phyloP scores from a whole-genome alignment of 805 yeast species.

The Saturnispora galanensis region DNA sequence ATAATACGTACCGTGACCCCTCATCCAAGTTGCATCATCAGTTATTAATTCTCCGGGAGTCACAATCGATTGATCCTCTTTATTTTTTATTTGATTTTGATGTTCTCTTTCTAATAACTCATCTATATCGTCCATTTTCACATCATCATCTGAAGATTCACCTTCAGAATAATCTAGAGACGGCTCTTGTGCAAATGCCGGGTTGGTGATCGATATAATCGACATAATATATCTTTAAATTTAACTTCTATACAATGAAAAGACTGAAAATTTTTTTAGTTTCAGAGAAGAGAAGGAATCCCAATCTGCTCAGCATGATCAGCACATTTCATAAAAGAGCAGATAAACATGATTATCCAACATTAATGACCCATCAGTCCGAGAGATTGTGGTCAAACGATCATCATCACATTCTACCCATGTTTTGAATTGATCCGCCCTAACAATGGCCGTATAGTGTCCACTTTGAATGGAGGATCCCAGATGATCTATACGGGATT shows the following conservation, averaged over 20 bases:
- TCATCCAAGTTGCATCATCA: constrained; percentile 94
- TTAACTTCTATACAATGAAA: neutral
- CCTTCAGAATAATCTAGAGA: constrained; percentile 17
- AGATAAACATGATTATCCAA: constrained; percentile 54
- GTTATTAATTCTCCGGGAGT: constrained; percentile 97
- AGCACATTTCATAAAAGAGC: constrained; percentile 38
- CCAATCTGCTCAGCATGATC: neutral
- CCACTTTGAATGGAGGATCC: constrained; percentile 60
- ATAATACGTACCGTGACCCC: constrained; percentile 94
- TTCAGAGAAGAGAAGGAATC: neutral
- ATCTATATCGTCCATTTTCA: constrained; percentile 16
- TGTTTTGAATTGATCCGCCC: constrained; percentile 33
- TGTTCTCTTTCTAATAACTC: constrained; percentile 8
- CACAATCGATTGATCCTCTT: constrained; percentile 37
- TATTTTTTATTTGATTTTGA: constrained; percentile 3
- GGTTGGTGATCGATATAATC: constrained; percentile 23
- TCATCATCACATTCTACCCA: constrained; percentile 81
- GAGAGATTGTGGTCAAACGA: constrained; percentile 32
- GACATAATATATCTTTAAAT: constrained; percentile 12
- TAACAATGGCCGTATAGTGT: constrained; percentile 63
- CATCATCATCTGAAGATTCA: constrained; percentile 17
- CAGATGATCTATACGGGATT: constrained; percentile 59
- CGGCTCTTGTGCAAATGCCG: constrained; percentile 11
- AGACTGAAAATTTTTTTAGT: neutral
- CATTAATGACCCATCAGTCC: constrained; percentile 28